A percentile compares a stretch with the other conserved stretches of the same genome.
Evolutionary conservation across 2,329 filamentous ascomycete genomes (phyloP).

Genomic region (Botrytis medusae): DNA sequence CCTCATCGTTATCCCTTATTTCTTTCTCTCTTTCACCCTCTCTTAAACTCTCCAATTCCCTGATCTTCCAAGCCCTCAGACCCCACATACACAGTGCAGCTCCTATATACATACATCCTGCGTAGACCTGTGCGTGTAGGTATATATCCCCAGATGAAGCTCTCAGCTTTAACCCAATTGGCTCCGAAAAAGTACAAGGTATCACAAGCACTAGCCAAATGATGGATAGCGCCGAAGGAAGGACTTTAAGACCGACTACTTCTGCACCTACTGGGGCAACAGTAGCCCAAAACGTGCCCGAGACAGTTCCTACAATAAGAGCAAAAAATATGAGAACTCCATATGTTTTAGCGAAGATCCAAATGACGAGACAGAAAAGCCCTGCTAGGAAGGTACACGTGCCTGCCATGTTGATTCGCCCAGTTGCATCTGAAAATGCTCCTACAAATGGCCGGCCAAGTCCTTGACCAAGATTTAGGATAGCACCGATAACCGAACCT

Average conservation of each 20-base stretch:
- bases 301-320: conserved; percentile 63
- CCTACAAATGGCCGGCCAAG: conserved; percentile 72
- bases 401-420: conserved; percentile 71
- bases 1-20: conserved; percentile 28
- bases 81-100: conserved; percentile 54
- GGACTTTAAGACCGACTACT: conserved; percentile 66
- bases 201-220: conserved; percentile 71
- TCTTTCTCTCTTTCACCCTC: conserved; percentile 26
- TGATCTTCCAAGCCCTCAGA: conserved; percentile 61
- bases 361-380: conserved; percentile 67
- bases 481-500: conserved; percentile 68
- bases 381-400: conserved; percentile 63
- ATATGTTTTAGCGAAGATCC: conserved; percentile 66
- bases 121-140: conserved; percentile 58
- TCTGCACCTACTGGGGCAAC: conserved; percentile 55
- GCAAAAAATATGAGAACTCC: conserved; percentile 71
- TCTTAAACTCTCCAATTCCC: conserved; percentile 47
- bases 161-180: conserved; percentile 56
- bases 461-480: conserved; percentile 65
- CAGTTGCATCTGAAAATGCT: conserved; percentile 67
- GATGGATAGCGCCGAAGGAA: conserved; percentile 69
- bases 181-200: conserved; percentile 67
- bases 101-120: conserved; percentile 61
- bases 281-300: conserved; percentile 52
- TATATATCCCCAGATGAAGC: conserved; percentile 50